Evolutionary conservation across 169 alveolate genomes (phyloP).

Genomic region (Plasmodium malariae): DNA sequence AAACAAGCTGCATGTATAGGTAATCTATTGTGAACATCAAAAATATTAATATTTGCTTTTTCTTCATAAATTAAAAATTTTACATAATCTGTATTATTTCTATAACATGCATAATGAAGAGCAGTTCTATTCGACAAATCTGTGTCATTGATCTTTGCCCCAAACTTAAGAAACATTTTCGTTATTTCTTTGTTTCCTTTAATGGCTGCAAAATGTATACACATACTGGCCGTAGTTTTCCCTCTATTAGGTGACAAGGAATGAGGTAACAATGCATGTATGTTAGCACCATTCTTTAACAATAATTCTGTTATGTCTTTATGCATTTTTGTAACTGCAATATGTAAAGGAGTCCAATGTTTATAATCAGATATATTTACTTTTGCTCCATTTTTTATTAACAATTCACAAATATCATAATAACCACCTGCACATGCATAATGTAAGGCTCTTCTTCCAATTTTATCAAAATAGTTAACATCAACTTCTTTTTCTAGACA

Average conservation of each 20-base stretch:
- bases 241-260: slow-evolving; percentile 90
- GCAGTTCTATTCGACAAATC: slow-evolving; percentile 90
- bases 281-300: slow-evolving; percentile 84
- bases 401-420: slow-evolving; percentile 80
- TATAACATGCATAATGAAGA: slow-evolving; percentile 87
- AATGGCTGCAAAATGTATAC: slow-evolving; percentile 91
- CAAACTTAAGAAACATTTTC: slow-evolving; percentile 79
- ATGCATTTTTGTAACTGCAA: slow-evolving; percentile 89
- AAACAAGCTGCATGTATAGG: slow-evolving; percentile 92
- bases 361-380: slow-evolving; percentile 87
- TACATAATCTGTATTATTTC: slow-evolving; percentile 85
- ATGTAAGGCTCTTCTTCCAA: slow-evolving; percentile 91
- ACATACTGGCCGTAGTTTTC: slow-evolving; percentile 84
- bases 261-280: slow-evolving; percentile 85
- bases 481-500: slow-evolving; percentile 81
- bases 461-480: slow-evolving; percentile 85
- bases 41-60: slow-evolving; percentile 84
- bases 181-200: slow-evolving; percentile 88
- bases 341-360: slow-evolving; percentile 90
- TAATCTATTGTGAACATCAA: slow-evolving; percentile 90
- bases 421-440: slow-evolving; percentile 90
- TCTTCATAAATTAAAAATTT: slow-evolving; percentile 83
- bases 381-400: slow-evolving; percentile 83
- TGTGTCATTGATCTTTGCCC: slow-evolving; percentile 84
- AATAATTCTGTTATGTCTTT: slow-evolving; percentile 86